A percentile compares a stretch with the other conserved stretches of the same genome.
Conservation (phyloP, 2,329 filamentous ascomycete species). For the Colletotrichum sp. region DNA sequence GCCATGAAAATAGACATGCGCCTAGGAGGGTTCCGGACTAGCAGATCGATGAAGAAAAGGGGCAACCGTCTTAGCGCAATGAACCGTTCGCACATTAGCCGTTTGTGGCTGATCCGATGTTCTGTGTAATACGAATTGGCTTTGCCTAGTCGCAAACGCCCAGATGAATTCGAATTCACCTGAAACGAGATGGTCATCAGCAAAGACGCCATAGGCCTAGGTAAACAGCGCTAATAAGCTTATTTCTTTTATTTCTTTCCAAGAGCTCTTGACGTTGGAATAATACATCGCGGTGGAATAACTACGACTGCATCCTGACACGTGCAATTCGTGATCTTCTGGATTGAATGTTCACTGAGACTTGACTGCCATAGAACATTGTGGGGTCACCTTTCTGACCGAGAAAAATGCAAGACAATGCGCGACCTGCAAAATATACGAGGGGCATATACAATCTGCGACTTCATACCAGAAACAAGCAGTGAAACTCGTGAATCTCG, state of each 20-base stretch:
- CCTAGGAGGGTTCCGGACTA: neutral
- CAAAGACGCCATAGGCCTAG: neutral
- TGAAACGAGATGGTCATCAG: neutral
- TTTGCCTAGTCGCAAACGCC: neutral
- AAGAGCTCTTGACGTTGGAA: neutral
- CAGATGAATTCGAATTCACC: neutral
- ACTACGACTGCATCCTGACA: neutral
- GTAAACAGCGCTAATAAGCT: neutral
- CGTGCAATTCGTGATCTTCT: neutral
- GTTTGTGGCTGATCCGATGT: neutral
- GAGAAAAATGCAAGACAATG: fast-evolving
- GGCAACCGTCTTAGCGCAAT: neutral
- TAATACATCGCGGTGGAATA: neutral
- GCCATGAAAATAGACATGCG: neutral
- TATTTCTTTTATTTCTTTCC: neutral
- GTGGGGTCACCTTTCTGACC: fast-evolving
- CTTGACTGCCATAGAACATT: neutral
- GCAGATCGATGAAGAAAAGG: neutral
- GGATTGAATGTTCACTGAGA: no score
- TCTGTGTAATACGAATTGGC: neutral
- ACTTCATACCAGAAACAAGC: neutral
- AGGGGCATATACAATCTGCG: neutral
- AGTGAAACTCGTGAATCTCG: neutral
- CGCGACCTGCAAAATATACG: neutral
- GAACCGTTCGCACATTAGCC: neutral